Evolutionary conservation across 2,329 filamentous ascomycete genomes (phyloP), one percentile per base, ranked within the genome.

Genomic region (Paecilomyces fulvus): DNA sequence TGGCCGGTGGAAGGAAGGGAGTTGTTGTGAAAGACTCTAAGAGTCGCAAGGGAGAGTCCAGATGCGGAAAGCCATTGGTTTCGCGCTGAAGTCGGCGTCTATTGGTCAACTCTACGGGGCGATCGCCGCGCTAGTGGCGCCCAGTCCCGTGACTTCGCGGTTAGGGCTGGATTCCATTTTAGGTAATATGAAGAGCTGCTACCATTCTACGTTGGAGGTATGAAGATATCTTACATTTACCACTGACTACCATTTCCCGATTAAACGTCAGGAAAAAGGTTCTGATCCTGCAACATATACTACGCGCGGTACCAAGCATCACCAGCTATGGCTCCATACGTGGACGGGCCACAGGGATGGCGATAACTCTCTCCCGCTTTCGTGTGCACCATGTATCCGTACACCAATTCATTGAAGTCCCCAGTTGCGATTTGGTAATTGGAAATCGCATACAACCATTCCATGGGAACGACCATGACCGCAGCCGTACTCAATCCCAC

Each of bases 231-330:
- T 7, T 28, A 28, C 25, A 28, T 28, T 28, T 28, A 28, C 4
- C 5, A 28, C 25, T 28, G 25, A 28, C 25, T 28, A 28, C 25
- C 25, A 3, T 7, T 28, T 28, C 7, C 25, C 25, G 5, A 3
- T 5, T 2, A 28, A 28, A 28, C 7, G 25, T 28, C 25, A 28
- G 25, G 25, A 28, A 28, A 7, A 28, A 7, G 25, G 25, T 85
- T 83, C 64, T 82, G 80, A 62, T 86, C 83, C 61, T 85, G 82
- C 0, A 85, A 71, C 73, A 83, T 82, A 21, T 77, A 75, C 60
- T 82, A 80, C 0, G 80, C 80, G 14, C 80, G 70, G 56, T 83
- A 84, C 83, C 83, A 85, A 2, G 82, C 81, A 54, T 84, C 81
- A 11, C 83, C 83, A 1, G 82, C 81, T 14, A 85, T 83, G 9